Conservation (phyloP, 2,329 filamentous ascomycete species). For the Xylariaceae sp. region DNA sequence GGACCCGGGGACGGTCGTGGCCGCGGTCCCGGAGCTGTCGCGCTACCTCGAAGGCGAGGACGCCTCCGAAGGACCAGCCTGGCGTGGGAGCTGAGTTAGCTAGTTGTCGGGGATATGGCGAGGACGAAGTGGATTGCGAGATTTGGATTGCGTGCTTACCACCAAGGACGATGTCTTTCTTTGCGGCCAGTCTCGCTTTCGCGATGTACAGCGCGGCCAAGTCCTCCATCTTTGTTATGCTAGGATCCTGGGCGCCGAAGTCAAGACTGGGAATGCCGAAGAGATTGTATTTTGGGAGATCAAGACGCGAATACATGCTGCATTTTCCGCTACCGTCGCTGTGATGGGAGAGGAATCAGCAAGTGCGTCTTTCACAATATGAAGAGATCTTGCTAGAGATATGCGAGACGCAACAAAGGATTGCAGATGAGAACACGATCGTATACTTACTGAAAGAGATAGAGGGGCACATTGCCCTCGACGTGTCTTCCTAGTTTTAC, state of each 20-base stretch:
- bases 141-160: constrained; percentile 24
- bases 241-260: constrained; percentile 2
- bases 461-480: constrained; percentile 9
- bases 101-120: too few species aligned
- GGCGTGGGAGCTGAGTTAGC: too few species aligned
- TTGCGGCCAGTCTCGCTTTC: constrained; percentile 5
- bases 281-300: background rate
- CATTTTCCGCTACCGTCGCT: constrained; percentile 24
- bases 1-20: constrained; percentile 30
- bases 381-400: too few species aligned
- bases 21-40: constrained; percentile 31
- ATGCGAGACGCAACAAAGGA: too few species aligned
- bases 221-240: constrained; percentile 11
- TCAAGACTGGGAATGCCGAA: constrained; percentile 1
- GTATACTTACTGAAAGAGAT: constrained; percentile 19
- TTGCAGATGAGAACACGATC: too few species aligned
- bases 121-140: too few species aligned
- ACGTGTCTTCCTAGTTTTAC: constrained; percentile 1
- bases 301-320: constrained; percentile 5
- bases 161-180: constrained; percentile 30
- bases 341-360: too few species aligned
- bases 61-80: constrained; percentile 49
- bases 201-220: constrained; percentile 16
- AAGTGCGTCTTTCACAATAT: too few species aligned
- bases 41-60: constrained; percentile 44